Evolutionary conservation across 1,139 yeast genomes (phyloP).

Genomic region (Yamadazyma triangularis): DNA sequence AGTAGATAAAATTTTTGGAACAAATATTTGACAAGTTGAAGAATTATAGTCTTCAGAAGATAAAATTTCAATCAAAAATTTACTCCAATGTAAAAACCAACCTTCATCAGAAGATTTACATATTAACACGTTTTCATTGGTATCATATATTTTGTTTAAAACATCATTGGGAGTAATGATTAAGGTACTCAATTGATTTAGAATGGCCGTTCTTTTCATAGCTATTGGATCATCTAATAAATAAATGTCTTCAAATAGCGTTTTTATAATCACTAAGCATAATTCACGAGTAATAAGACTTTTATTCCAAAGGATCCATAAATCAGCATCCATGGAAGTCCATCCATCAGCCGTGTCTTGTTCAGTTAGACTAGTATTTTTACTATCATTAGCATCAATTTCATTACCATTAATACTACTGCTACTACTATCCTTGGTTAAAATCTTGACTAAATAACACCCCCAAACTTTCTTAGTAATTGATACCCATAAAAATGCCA

Average conservation of each 20-base stretch:
- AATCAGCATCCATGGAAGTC: constrained; percentile 79
- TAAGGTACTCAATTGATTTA: constrained; percentile 80
- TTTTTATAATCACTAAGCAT: constrained; percentile 71
- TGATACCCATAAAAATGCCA: constrained; percentile 88
- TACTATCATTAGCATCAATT: constrained; percentile 1
- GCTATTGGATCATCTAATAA: constrained; percentile 89
- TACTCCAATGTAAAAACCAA: constrained; percentile 82
- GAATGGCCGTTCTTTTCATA: constrained; percentile 68
- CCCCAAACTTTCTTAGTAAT: constrained; percentile 96
- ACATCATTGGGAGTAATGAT: constrained; percentile 70
- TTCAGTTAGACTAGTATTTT: constrained; percentile 13
- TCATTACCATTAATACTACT: constrained; percentile 1
- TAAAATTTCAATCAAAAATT: constrained; percentile 53
- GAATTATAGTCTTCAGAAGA: constrained; percentile 28
- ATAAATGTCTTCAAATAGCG: constrained; percentile 92
- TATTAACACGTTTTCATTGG: constrained; percentile 55
- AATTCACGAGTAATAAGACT: constrained; percentile 66
- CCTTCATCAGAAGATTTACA: constrained; percentile 71
- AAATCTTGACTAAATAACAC: constrained; percentile 32
- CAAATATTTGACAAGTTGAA: constrained; percentile 43
- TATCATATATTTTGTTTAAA: constrained; percentile 65
- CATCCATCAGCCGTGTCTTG: constrained; percentile 67
- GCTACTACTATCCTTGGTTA: constrained; percentile 7
- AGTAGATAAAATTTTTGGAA: constrained; percentile 70
- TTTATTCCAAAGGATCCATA: constrained; percentile 70